Evolutionary conservation across 208 protist species (phyloP).

Genomic region (Naegleria gruberi): DNA sequence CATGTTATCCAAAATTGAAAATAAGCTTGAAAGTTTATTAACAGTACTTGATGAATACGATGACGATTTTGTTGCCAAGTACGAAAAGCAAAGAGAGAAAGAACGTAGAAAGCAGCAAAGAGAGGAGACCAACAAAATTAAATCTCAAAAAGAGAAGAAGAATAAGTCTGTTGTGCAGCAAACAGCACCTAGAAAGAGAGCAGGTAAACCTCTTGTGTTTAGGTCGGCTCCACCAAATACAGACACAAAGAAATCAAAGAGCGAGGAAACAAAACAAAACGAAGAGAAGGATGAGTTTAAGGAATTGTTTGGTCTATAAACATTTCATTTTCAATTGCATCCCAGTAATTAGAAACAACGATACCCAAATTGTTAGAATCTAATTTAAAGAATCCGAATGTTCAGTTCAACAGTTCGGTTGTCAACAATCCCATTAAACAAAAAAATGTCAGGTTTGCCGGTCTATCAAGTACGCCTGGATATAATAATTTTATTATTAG

Average conservation of each 20-base stretch:
- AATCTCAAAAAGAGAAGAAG: conserved; percentile 62
- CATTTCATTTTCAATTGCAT: not conserved
- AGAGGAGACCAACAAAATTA: conserved; percentile 58
- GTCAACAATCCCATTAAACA: not conserved
- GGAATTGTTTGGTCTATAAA: not conserved
- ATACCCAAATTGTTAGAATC: not conserved
- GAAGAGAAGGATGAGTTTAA: conserved; percentile 18
- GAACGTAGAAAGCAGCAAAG: conserved; percentile 51
- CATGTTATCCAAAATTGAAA: conserved; percentile 81
- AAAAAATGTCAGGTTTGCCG: not conserved
- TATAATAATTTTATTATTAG: too few species aligned
- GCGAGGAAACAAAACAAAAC: not conserved
- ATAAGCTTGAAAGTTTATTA: conserved; percentile 64
- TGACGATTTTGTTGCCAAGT: conserved; percentile 51
- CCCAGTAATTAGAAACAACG: not conserved
- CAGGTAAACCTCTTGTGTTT: conserved; percentile 66
- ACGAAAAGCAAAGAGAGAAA: conserved; percentile 72
- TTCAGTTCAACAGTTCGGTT: too few species aligned
- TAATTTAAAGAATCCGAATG: too few species aligned
- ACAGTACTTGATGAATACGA: conserved; percentile 45
- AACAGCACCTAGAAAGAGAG: conserved; percentile 61
- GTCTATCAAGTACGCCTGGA: too few species aligned
- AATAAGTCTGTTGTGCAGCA: conserved; percentile 52
- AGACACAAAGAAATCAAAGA: conserved; percentile 28
- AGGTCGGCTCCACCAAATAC: conserved; percentile 54